Evolutionary conservation across 306 rosid species (phyloP).

Genomic region (Sphenostylis stenocarpa): DNA sequence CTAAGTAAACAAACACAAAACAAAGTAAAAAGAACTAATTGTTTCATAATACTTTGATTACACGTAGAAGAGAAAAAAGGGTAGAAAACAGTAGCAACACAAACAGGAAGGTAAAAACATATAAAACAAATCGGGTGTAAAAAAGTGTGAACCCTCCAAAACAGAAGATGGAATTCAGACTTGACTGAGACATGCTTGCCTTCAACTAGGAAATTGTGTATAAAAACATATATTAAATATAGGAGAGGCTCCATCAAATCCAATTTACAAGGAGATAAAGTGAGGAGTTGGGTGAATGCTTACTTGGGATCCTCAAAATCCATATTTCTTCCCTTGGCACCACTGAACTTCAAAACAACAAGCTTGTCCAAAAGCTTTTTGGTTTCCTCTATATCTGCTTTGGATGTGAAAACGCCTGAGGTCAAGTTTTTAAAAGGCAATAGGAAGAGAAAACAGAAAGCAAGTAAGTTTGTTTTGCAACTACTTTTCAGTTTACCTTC

Average conservation of each 20-base stretch:
- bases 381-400: slow-evolving; percentile 50
- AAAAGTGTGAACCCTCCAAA: background rate
- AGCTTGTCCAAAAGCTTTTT: slow-evolving; percentile 69
- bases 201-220: background rate
- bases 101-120: background rate
- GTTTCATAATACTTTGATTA: background rate
- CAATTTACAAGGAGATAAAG: background rate
- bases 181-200: background rate
- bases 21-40: background rate
- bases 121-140: background rate
- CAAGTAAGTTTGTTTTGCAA: background rate
- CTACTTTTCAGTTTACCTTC: slow-evolving; percentile 40
- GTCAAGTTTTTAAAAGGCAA: background rate
- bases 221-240: background rate
- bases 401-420: background rate
- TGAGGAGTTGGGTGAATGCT: slow-evolving; percentile 25
- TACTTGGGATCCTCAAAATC: slow-evolving; percentile 67
- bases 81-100: background rate
- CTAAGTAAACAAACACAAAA: background rate
- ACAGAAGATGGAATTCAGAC: background rate
- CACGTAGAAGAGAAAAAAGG: background rate
- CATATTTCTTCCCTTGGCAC: slow-evolving; percentile 42
- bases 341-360: slow-evolving; percentile 66
- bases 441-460: background rate
- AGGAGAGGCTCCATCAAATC: background rate